These are phyloP conservation scores for Hemileia vastatrix DNA, from an alignment of 1,284 basidiomycete species.

Conservation along the genomic window DNA sequence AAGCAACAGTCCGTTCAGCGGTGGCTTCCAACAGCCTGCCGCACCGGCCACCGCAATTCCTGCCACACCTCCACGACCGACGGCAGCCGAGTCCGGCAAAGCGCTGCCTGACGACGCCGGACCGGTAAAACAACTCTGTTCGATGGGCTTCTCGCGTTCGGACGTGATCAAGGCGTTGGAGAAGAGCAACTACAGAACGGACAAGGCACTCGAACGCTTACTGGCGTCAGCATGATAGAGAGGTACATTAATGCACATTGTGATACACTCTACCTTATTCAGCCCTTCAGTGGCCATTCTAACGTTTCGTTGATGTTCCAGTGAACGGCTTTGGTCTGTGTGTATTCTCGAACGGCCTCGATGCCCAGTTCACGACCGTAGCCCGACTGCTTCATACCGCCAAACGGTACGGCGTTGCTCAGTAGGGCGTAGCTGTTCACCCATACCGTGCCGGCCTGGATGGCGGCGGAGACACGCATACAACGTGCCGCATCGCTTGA, in stretches of 20 bases:
- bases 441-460: conserved; percentile 61
- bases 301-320: too few species aligned
- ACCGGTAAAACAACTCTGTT: conserved; percentile 38
- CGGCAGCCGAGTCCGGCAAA: conserved; percentile 27
- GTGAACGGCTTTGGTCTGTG: too few species aligned
- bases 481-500: conserved; percentile 75
- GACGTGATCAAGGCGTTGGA: too few species aligned
- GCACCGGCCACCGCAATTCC: not conserved
- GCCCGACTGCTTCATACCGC: conserved; percentile 65
- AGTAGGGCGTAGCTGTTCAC: conserved; percentile 66
- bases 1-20: too few species aligned
- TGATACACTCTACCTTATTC: too few species aligned
- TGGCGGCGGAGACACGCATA: conserved; percentile 66
- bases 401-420: conserved; percentile 63
- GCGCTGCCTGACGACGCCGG: conserved; percentile 35
- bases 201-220: too few species aligned
- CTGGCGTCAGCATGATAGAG: too few species aligned
- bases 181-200: too few species aligned
- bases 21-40: not conserved
- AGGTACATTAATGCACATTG: too few species aligned
- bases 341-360: too few species aligned
- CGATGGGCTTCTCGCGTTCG: conserved; percentile 44
- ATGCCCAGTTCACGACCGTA: conserved; percentile 19
- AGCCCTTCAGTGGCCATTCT: too few species aligned
- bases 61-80: too few species aligned